These are phyloP conservation scores for Boletus rubropictus DNA, from an alignment of 768 basidiomycete genomes.

Conservation along the genomic window DNA sequence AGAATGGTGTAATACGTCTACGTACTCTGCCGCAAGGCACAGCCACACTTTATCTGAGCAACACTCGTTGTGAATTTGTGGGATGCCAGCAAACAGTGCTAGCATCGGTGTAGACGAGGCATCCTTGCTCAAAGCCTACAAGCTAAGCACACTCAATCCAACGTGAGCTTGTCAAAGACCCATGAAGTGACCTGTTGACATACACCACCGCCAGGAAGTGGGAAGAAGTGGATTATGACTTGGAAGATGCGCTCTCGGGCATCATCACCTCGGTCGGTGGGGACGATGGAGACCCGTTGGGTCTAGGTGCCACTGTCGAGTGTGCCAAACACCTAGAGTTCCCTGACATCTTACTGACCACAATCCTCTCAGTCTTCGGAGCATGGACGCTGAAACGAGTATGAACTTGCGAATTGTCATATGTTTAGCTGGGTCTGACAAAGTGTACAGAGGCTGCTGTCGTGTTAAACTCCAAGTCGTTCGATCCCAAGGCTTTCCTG, in stretches of 20 bases:
- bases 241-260: constrained; percentile 69
- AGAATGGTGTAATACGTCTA: constrained; percentile 6
- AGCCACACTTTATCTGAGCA: constrained; percentile 10
- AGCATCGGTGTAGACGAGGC: constrained; percentile 77
- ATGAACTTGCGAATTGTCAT: constrained; percentile 25
- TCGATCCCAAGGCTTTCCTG: constrained; percentile 92
- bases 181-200: constrained; percentile 3
- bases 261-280: constrained; percentile 53
- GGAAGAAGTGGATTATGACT: constrained; percentile 86
- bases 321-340: constrained; percentile 29
- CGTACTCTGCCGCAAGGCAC: background rate
- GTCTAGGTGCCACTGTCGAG: constrained; percentile 62
- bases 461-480: constrained; percentile 85
- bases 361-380: constrained; percentile 42
- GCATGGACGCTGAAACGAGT: constrained; percentile 75
- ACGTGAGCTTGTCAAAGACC: constrained; percentile 42
- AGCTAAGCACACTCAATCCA: constrained; percentile 70
- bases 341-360: constrained; percentile 1
- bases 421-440: constrained; percentile 6
- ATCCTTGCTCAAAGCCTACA: constrained; percentile 81
- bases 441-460: constrained; percentile 62
- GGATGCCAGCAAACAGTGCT: constrained; percentile 40
- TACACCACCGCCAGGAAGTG: constrained; percentile 51
- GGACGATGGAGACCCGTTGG: constrained; percentile 72
- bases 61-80: background rate